phyloP scores from a whole-genome alignment of 805 yeast species.

The Hanseniaspora guilliermondii region DNA sequence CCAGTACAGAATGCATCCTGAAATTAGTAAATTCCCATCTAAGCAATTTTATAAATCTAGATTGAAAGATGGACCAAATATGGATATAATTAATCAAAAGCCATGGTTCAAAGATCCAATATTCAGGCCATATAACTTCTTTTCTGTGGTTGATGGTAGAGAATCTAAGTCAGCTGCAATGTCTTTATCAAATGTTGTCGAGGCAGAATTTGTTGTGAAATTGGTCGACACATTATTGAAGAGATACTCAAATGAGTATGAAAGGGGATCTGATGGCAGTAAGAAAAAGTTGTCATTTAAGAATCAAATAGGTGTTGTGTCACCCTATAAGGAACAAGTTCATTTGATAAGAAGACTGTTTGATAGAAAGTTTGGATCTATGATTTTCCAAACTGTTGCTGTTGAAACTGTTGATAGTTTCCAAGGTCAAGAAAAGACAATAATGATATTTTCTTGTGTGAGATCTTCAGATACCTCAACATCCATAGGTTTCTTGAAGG shows the following conservation, averaged over 20 bases:
- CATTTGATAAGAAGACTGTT: constrained; percentile 46
- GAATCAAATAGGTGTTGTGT: constrained; percentile 76
- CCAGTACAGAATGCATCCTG: constrained; percentile 96
- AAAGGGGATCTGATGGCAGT: neutral
- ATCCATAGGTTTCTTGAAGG: constrained; percentile 77
- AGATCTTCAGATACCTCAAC: constrained; percentile 54
- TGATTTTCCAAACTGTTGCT: constrained; percentile 55
- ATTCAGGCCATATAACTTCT: constrained; percentile 68
- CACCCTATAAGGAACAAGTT: constrained; percentile 90
- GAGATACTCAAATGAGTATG: constrained; percentile 21
- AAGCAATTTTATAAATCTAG: constrained; percentile 62
- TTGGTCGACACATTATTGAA: constrained; percentile 43
- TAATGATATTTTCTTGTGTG: constrained; percentile 89
- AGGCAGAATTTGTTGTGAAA: constrained; percentile 62
- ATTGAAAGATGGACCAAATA: constrained; percentile 63
- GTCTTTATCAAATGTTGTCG: constrained; percentile 59
- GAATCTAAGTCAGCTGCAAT: constrained; percentile 54
- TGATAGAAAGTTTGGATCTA: constrained; percentile 45
- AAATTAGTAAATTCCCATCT: constrained; percentile 77
- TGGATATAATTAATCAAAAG: constrained; percentile 45
- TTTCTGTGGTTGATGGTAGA: constrained; percentile 48
- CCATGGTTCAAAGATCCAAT: constrained; percentile 59
- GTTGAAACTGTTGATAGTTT: constrained; percentile 96
- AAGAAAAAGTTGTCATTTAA: constrained; percentile 38
- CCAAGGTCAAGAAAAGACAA: constrained; percentile 95